A percentile compares a stretch with the other conserved stretches of the same genome.
Evolutionary conservation across 2,329 filamentous ascomycete genomes (phyloP).

Genomic region (Alternaria sp.): DNA sequence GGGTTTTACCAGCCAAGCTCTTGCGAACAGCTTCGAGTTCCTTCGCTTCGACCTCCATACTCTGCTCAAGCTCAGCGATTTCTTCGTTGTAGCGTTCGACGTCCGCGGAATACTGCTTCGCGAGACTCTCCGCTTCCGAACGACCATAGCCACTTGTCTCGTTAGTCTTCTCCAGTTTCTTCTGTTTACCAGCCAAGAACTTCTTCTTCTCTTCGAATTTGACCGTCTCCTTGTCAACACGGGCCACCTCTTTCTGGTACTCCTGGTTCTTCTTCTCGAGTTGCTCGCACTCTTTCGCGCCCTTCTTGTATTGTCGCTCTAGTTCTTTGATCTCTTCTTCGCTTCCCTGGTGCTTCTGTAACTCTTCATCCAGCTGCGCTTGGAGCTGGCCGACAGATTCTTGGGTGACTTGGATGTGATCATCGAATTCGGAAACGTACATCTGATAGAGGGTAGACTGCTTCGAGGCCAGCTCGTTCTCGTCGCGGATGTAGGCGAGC

Average conservation of each 20-base stretch:
- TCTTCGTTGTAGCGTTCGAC: slow-evolving; percentile 79
- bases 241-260: slow-evolving; percentile 84
- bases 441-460: slow-evolving; percentile 93
- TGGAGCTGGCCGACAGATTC: slow-evolving; percentile 94
- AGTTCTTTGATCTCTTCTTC: slow-evolving; percentile 90
- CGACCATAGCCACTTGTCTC: slow-evolving; percentile 77
- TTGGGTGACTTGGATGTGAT: slow-evolving; percentile 86
- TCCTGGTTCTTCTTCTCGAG: slow-evolving; percentile 83
- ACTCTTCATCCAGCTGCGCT: slow-evolving; percentile 81
- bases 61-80: slow-evolving; percentile 76
- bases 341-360: slow-evolving; percentile 89
- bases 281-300: slow-evolving; percentile 81
- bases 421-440: slow-evolving; percentile 84
- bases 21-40: slow-evolving; percentile 86
- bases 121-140: slow-evolving; percentile 77
- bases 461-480: slow-evolving; percentile 90
- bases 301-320: slow-evolving; percentile 82
- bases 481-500: slow-evolving; percentile 84
- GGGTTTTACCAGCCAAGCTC: slow-evolving; percentile 91
- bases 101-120: slow-evolving; percentile 79
- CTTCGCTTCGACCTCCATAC: slow-evolving; percentile 79
- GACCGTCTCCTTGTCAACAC: slow-evolving; percentile 94
- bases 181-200: slow-evolving; percentile 87
- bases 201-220: slow-evolving; percentile 99
- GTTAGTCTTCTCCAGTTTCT: slow-evolving; percentile 92